These are phyloP conservation scores for Musa itinerans DNA, from an alignment of 176 grass and related monocot genomes.

Conservation along the genomic window DNA sequence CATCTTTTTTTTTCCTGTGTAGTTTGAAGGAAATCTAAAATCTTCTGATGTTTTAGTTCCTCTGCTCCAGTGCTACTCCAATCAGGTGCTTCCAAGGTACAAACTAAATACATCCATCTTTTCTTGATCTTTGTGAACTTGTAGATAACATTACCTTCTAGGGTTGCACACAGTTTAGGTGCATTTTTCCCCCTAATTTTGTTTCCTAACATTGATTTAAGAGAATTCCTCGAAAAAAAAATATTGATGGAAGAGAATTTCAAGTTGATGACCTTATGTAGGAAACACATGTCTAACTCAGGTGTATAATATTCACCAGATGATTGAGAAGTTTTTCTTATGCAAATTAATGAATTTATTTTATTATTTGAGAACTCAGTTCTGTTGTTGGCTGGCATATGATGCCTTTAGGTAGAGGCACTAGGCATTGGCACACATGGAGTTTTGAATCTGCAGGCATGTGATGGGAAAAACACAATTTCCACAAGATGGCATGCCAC, in stretches of 20 bases:
- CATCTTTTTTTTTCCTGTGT: constrained; percentile 6
- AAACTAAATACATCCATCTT: background rate
- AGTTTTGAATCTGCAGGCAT: background rate
- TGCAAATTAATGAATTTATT: background rate
- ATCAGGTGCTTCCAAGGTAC: constrained; percentile 71
- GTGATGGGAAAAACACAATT: background rate
- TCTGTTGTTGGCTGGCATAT: background rate
- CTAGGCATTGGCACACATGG: background rate
- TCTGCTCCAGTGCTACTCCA: constrained; percentile 71
- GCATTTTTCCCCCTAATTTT: background rate
- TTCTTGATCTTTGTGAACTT: background rate
- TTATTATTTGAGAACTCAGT: background rate
- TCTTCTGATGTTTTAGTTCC: constrained; percentile 30
- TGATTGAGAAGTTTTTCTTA: background rate
- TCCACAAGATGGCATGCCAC: background rate
- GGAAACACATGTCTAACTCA: background rate
- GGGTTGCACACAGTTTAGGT: background rate
- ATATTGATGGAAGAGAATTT: background rate
- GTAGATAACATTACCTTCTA: background rate
- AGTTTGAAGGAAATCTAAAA: constrained; percentile 39
- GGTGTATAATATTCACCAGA: background rate
- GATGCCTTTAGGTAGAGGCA: background rate
- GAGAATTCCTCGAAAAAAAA: background rate
- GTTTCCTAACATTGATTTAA: background rate
- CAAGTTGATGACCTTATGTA: background rate